Evolutionary conservation across 2,329 filamentous ascomycete species (phyloP), one percentile per base, ranked within the genome.

Genomic region (Didymella segeticola): DNA sequence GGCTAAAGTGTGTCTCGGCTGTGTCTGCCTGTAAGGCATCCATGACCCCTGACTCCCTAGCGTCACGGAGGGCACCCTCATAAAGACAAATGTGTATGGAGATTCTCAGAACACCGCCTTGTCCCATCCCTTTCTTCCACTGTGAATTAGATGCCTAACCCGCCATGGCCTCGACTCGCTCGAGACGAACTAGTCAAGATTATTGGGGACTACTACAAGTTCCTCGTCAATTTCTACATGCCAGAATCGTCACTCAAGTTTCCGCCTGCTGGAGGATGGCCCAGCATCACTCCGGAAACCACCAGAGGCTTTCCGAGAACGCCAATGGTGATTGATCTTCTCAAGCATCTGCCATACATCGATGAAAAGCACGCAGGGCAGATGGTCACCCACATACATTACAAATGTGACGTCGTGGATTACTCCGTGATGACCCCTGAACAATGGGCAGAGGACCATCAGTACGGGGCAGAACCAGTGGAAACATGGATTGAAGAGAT

Each of bases 331-430:
- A 47, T 60, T 22, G 53, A 60, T 23, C 50, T 60, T 3, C 41
- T 58, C 12, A 52, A 37, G n/a, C 47, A 53, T 30, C 22, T 62
- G 10, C 47, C 53, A 3, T 58, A 58, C 31, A 51, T 60, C 5
- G 57, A 45, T 17, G 43, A 47, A 3, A 27, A 10, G 19, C 12
- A 49, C 11, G 5, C 51, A 1, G 5, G 23, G 5, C 19, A 47
- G 6, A 48, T 58, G 46, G 14, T 46, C 4, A 52, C 43, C 5
- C 41, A 56, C 19, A 52, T 58, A 12, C 38, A 58, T 26, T 38
- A 52, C 38, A 52, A 56, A 25, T 36, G 47, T 22, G 51, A 56
- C 42, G 47, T 58, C 0, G 30, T 51, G 19, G 51, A 48, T 15
- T 56, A 48, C 17, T 51, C 53, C 1, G 25, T 11, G n/a, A 7